Percentiles rank a stretch among this genome's conserved stretches.
phyloP scores from a whole-genome alignment of 2,329 filamentous ascomycete species.

The Aspergillus chevalieri region DNA sequence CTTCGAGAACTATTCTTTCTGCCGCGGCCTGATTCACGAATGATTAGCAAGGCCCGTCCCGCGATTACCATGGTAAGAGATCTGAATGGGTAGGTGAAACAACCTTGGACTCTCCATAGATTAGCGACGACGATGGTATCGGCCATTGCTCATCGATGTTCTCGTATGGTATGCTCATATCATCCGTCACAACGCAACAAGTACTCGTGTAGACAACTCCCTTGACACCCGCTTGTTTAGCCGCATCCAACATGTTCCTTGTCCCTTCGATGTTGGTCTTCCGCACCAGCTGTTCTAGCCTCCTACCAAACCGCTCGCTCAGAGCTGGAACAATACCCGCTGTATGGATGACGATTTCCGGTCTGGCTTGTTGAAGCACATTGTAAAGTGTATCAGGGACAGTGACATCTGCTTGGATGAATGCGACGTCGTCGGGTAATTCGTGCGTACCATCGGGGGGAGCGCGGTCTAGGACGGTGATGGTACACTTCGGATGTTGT shows the following conservation, averaged over 20 bases:
- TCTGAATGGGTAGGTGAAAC: conserved; percentile 1
- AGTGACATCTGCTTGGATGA: conserved; percentile 31
- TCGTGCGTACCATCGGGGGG: conserved; percentile 23
- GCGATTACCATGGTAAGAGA: too few relatives aligned
- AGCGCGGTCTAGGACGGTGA: conserved; percentile 33
- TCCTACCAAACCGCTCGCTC: conserved; percentile 31
- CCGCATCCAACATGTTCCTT: conserved; percentile 45
- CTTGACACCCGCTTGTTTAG: conserved; percentile 39
- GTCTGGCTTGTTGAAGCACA: conserved; percentile 36
- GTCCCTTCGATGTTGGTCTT: conserved; percentile 52
- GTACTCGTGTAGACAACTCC: conserved; percentile 53
- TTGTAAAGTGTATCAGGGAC: conserved; percentile 18
- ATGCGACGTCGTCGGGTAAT: conserved; percentile 20
- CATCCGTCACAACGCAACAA: conserved; percentile 50
- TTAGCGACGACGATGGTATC: conserved; percentile 30
- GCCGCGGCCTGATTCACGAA: conserved; percentile 31
- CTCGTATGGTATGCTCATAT: conserved; percentile 31
- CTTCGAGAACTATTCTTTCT: conserved; percentile 36
- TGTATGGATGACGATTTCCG: conserved; percentile 50
- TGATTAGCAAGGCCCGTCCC: neutral
- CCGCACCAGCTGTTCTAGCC: conserved; percentile 37
- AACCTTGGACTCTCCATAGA: conserved; percentile 43
- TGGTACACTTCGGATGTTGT: conserved; percentile 29
- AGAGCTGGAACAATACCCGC: conserved; percentile 43
- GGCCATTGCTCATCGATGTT: conserved; percentile 39